Base-by-base conservation (phyloP, 805 yeast species). In the Saturnispora gosingensis region DNA sequence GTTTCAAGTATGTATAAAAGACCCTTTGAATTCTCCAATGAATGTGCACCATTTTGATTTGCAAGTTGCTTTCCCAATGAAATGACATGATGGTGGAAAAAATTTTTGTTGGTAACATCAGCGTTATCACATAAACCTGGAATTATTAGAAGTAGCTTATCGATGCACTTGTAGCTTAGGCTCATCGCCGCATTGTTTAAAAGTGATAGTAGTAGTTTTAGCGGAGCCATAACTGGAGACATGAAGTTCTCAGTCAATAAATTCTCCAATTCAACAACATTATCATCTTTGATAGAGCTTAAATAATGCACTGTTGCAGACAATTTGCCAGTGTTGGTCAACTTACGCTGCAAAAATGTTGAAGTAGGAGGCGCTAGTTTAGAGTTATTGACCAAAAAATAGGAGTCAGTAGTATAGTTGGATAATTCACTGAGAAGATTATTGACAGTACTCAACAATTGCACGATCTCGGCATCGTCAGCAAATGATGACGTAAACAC, bases 61-160 rank as follows among this genome's bases (percentile, higher is more conserved):
- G 66, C 61, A 52, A 71, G 74, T 49, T 79, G 79, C 60, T 88
- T 82, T 4, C 96, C 96, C 52, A 85, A 73, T 8, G 85, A 77
- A 51, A 90, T 82, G 24, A 90, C 81, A 60, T 83, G 85, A 57
- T 87, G 88, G 64, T 90, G 98, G 60, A 90, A 77, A 60, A 90
- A 83, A 63, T 86, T 90, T 58, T 97, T 75, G 16, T 87, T 87
- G 51, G 84, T 81, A 43, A 90, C 80, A 60, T 89, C 97, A 7
- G 80, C 69, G 0, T 81, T 72, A 58, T 87, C 93, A 45, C 76
- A 71, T 24, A 83, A 65, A 11, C 75, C 72, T 8, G 78, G 78
- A 42, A 81, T 72, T 15, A 71, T 68, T 25, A 69, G 72, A 48
- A 84, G 68, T 36, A 85, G 61, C n/a, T 60, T 66, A 55, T 76